Base-by-base conservation (phyloP, 768 basidiomycete genomes). In the Russula ochroleuca region DNA sequence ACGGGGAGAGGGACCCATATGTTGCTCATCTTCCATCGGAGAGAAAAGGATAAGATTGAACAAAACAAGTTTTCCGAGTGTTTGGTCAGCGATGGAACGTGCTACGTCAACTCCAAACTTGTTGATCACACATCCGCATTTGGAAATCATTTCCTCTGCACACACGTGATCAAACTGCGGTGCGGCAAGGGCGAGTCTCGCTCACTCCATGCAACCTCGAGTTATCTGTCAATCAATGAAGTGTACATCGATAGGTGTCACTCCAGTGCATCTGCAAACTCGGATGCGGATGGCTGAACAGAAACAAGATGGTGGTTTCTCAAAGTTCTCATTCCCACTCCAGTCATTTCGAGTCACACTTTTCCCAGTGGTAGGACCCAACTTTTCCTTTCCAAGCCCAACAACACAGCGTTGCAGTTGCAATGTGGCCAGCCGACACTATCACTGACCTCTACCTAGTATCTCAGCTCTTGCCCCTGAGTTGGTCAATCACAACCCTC, bases 1-100 rank as follows among this genome's bases (percentile, higher is more conserved):
- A 90, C 81, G 61, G 83, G 83, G 49, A 80, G 76, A 40, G 89
- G 85, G 68, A 89, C 69, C 69, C 76, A 78, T 58, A 79, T 68
- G 65, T 68, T 74, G 71, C 75, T 79, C 82, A 83, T 80, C 62
- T 68, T 64, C 65, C 65, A 68, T 68, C 52, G 50, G 65, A 38
- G 38, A 45, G 19, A 45, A 45, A 10, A 2, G 25, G 13, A 25
- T 15, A 9, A 38, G 28, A 47, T 10, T 15, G 19, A 38, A 23
- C 1, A 28, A 35, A 57, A 23, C 31, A 8, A 2, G 9, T 11
- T 19, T 15, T 33, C 19, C 23, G 40, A 31, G 4, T 11, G 40
- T 33, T 45, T n/a, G 19, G 23, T 49, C 37, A 59, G 25, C 47
- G 40, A 14, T 41, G 40, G 40, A 41, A 17, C 28, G 28, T 17